Evolutionary conservation across 768 basidiomycete species (phyloP).

Genomic region (Auricularia heimuer): DNA sequence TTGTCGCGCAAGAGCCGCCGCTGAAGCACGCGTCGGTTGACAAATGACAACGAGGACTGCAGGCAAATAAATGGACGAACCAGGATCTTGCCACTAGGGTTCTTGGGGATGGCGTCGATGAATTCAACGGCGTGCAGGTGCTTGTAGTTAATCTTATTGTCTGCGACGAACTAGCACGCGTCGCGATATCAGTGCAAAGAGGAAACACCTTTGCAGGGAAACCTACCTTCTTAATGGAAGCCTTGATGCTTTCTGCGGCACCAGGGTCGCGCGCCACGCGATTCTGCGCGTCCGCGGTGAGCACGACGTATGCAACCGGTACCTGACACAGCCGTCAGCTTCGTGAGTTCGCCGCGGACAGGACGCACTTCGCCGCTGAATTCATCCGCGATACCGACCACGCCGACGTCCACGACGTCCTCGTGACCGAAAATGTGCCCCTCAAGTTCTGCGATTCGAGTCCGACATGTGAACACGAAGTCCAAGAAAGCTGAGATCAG

Average conservation of each 20-base stretch:
- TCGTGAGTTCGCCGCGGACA: slow-evolving; percentile 6
- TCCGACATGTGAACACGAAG: not conserved
- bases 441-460: slow-evolving; percentile 37
- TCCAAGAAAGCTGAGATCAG: not conserved
- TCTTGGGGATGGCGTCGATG: slow-evolving; percentile 45
- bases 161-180: slow-evolving; percentile 32
- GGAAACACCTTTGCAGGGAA: slow-evolving; percentile 7
- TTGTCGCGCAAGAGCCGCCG: not conserved
- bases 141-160: slow-evolving; percentile 49
- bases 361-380: slow-evolving; percentile 46
- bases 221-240: slow-evolving; percentile 46
- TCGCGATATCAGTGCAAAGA: not conserved
- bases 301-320: slow-evolving; percentile 58
- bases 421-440: slow-evolving; percentile 51
- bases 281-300: slow-evolving; percentile 30
- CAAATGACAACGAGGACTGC: too few relatives aligned
- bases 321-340: not conserved
- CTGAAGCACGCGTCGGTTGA: not conserved
- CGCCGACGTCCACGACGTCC: slow-evolving; percentile 52
- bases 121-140: slow-evolving; percentile 49
- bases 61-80: not conserved
- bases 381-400: slow-evolving; percentile 57
- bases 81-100: slow-evolving; percentile 39
- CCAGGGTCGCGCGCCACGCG: slow-evolving; percentile 25
- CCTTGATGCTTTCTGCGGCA: slow-evolving; percentile 26